Conservation (phyloP, 768 basidiomycete genomes). For the Boletellus sp. region DNA sequence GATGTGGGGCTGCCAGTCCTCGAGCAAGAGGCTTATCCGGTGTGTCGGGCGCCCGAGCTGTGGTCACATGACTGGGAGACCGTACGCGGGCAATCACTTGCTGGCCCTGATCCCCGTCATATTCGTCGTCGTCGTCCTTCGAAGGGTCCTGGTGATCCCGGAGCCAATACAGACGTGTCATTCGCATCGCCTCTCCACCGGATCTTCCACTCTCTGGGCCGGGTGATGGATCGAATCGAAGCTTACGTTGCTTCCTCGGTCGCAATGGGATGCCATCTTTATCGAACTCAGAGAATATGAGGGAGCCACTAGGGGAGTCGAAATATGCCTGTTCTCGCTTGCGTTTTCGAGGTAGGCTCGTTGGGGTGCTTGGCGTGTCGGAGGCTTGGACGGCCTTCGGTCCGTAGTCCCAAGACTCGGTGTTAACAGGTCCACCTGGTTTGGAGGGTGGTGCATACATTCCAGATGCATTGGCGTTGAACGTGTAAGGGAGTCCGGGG, state of each 20-base stretch:
- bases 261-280: constrained; percentile 30
- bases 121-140: not conserved
- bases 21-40: constrained; percentile 4
- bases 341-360: constrained; percentile 21
- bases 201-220: constrained; percentile 13
- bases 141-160: not conserved
- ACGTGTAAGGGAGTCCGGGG: constrained; percentile 18
- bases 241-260: constrained; percentile 26
- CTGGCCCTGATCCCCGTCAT: not conserved
- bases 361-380: constrained; percentile 27
- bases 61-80: not conserved
- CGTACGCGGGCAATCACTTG: not conserved
- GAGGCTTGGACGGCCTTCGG: constrained; percentile 1
- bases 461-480: not conserved
- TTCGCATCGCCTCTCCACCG: not conserved
- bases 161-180: not conserved
- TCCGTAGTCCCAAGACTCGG: not conserved
- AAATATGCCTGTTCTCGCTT: constrained; percentile 28
- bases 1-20: not conserved
- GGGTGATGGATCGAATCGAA: constrained; percentile 25
- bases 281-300: constrained; percentile 28
- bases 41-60: constrained; percentile 2
- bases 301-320: constrained; percentile 25
- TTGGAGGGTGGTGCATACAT: constrained; percentile 3
- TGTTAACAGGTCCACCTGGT: not conserved